Percentiles rank a stretch among this genome's conserved stretches.
phyloP scores from a whole-genome alignment of 2,329 filamentous ascomycete species.

The Colletotrichum cuscutae region DNA sequence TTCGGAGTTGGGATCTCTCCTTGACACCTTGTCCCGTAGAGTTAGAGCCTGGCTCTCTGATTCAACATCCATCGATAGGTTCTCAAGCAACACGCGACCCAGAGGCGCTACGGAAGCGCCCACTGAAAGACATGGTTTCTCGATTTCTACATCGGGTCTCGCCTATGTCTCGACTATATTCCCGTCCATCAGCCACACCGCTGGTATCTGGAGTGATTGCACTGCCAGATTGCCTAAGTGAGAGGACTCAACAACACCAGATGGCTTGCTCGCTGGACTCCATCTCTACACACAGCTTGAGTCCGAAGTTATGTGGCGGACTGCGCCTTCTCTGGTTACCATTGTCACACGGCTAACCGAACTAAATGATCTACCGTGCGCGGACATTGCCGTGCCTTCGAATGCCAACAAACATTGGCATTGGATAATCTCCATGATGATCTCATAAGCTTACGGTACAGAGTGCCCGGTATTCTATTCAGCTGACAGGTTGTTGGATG shows the following conservation, averaged over 20 bases:
- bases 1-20: neutral
- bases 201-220: neutral
- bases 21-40: neutral
- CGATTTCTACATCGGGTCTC: neutral
- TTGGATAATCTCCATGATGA: neutral
- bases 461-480: neutral
- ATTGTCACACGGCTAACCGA: too few species aligned
- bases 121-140: neutral
- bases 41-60: neutral
- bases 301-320: too few species aligned
- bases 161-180: neutral
- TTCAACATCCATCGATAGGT: neutral
- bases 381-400: neutral
- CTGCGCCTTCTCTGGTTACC: too few species aligned
- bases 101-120: neutral
- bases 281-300: too few species aligned
- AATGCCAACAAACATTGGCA: neutral
- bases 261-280: neutral
- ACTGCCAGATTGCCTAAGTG: neutral
- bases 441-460: neutral
- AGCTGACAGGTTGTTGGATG: neutral
- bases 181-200: neutral
- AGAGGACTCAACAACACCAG: neutral
- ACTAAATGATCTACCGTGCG: neutral
- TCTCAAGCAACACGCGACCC: neutral